Percentiles rank a stretch among this genome's conserved stretches.
phyloP scores from a whole-genome alignment of 768 basidiomycete species.

The Pulveroboletus sp. region DNA sequence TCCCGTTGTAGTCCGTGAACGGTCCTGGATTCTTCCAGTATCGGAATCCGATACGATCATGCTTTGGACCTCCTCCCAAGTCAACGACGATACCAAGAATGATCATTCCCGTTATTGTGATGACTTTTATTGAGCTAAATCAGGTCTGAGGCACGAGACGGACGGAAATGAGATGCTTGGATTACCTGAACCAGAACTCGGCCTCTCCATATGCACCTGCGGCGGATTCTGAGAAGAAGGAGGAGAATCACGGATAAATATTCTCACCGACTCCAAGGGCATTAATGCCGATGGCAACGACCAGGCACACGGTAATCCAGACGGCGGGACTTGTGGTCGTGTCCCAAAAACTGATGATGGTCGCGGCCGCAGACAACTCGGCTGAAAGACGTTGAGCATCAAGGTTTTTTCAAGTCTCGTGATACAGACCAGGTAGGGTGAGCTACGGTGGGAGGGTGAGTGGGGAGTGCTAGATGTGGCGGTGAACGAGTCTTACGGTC shows the following conservation, averaged over 20 bases:
- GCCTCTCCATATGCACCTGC: slow-evolving; percentile 41
- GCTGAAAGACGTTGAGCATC: slow-evolving; percentile 25
- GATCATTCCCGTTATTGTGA: slow-evolving; percentile 42
- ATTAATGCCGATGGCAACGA: slow-evolving; percentile 48
- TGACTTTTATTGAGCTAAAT: slow-evolving; percentile 46
- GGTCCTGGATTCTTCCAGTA: slow-evolving; percentile 55
- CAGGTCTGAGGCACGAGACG: background rate
- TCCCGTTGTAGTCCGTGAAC: slow-evolving; percentile 40
- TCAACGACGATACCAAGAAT: slow-evolving; percentile 45
- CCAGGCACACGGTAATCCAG: slow-evolving; percentile 50
- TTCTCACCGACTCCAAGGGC: slow-evolving; percentile 35
- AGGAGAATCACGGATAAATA: too few relatives aligned
- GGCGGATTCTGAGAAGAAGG: background rate
- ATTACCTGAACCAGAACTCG: slow-evolving; percentile 46
- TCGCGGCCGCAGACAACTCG: slow-evolving; percentile 47
- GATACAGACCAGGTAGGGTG: slow-evolving; percentile 23
- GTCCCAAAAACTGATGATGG: slow-evolving; percentile 49
- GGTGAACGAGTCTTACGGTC: slow-evolving; percentile 13
- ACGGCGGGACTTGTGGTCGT: slow-evolving; percentile 37
- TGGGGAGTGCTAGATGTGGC: slow-evolving; percentile 1
- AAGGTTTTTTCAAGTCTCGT: background rate
- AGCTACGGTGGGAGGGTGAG: slow-evolving; percentile 7
- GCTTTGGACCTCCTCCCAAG: slow-evolving; percentile 52
- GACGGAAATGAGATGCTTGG: background rate
- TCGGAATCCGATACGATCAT: slow-evolving; percentile 46